These are phyloP conservation scores for Przewalskia tangutica DNA, from an alignment of 257 asterid species.

Conservation along the genomic window DNA sequence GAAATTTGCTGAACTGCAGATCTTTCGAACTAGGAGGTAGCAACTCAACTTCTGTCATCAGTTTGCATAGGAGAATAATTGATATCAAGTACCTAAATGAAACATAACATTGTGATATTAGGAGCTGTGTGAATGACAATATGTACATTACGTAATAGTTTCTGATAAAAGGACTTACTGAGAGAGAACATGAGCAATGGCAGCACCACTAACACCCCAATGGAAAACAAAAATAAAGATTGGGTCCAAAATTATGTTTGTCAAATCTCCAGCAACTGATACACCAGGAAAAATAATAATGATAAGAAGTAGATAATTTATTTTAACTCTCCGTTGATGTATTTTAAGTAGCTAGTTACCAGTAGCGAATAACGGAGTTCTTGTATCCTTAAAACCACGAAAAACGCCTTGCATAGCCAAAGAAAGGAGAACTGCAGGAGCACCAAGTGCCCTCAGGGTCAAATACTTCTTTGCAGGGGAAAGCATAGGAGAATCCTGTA, in stretches of 20 bases:
- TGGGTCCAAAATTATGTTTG: constrained; percentile 74
- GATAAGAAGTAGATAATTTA: neutral
- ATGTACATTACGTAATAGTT: neutral
- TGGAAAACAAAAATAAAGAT: constrained; percentile 66
- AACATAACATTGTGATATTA: neutral
- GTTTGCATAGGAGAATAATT: constrained; percentile 46
- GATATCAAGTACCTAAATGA: constrained; percentile 59
- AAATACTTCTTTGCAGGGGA: constrained; percentile 62
- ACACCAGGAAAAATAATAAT: neutral
- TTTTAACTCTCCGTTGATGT: neutral
- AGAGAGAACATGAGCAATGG: constrained; percentile 92
- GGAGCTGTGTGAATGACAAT: neutral
- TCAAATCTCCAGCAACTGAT: constrained; percentile 67
- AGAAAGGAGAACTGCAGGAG: constrained; percentile 96
- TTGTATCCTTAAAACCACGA: constrained; percentile 91
- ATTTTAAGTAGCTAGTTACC: constrained; percentile 26
- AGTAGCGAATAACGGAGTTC: constrained; percentile 78
- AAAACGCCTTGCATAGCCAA: constrained; percentile 96
- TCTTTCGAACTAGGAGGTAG: constrained; percentile 66
- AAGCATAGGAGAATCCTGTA: constrained; percentile 80
- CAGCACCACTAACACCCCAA: constrained; percentile 87
- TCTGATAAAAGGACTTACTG: constrained; percentile 43
- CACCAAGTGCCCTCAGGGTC: constrained; percentile 71
- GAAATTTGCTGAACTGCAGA: constrained; percentile 65
- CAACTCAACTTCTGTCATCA: constrained; percentile 59